Evolutionary conservation across 2,329 filamentous ascomycete species (phyloP).

Genomic region (Fusarium graminum): DNA sequence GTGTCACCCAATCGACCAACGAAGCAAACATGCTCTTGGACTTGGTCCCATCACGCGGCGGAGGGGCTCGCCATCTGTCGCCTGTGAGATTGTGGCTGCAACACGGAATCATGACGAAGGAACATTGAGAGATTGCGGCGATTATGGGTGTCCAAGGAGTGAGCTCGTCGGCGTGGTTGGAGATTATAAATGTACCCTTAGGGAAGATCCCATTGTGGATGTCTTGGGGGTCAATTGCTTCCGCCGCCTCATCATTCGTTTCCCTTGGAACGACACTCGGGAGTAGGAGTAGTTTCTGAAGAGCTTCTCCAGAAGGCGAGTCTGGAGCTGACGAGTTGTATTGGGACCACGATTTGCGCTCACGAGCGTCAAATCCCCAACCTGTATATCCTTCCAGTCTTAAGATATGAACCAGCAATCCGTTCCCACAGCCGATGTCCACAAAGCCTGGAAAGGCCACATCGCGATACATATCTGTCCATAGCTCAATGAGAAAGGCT

Average conservation of each 20-base stretch:
- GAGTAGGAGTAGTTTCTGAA: constrained; percentile 64
- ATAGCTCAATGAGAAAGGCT: constrained; percentile 92
- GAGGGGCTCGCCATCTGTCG: constrained; percentile 75
- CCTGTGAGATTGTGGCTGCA: constrained; percentile 91
- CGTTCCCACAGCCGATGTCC: constrained; percentile 96
- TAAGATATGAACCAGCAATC: constrained; percentile 87
- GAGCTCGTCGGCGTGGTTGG: constrained; percentile 96
- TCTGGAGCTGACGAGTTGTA: constrained; percentile 63
- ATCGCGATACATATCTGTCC: constrained; percentile 81
- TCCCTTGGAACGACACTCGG: constrained; percentile 57
- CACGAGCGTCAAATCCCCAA: constrained; percentile 92
- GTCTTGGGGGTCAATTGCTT: constrained; percentile 24
- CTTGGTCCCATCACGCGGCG: constrained; percentile 64
- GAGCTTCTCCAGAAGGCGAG: constrained; percentile 51
- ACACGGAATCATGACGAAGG: constrained; percentile 95
- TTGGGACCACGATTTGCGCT: constrained; percentile 83
- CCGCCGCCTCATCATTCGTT: constrained; percentile 26
- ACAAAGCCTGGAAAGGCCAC: constrained; percentile 85
- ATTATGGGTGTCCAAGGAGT: constrained; percentile 96
- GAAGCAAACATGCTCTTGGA: constrained; percentile 82
- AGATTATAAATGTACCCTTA: constrained; percentile 87
- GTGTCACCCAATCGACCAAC: constrained; percentile 81
- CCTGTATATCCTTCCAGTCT: constrained; percentile 83
- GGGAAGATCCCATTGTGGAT: constrained; percentile 76
- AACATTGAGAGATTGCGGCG: constrained; percentile 78